Evolutionary conservation across 2,329 filamentous ascomycete genomes (phyloP), one percentile per base, ranked within the genome.

Genomic region (Epichloe amarillans): DNA sequence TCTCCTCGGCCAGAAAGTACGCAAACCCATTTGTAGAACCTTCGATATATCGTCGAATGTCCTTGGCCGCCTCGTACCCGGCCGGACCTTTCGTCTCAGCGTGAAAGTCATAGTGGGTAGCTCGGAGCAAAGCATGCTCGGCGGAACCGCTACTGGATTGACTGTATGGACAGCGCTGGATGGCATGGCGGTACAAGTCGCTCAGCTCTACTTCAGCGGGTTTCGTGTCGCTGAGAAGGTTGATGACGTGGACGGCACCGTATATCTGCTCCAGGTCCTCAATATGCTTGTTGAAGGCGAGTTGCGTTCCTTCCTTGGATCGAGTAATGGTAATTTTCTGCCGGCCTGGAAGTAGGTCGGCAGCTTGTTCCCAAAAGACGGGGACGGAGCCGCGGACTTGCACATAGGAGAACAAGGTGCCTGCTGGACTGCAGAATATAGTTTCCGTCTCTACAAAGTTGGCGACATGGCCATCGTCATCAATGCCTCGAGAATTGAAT

Each of bases 391-490:
- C 93, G 59, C 93, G 80, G 26, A 94, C 80, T 67, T 98, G 93
- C 2, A 84, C 88, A 66, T 96, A 98, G 0, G 93, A 97, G 64
- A 97, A 97, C 50, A 88, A 81, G 6, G 88, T 71, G 3, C 80
- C 79, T 1, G 81, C 79, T 1, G 86, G 86, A 58, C 84, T 84
- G 84, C 87, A 95, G 62, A 94, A 90, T 40, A 91, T 82, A 0
- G 89, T 95, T 68, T 98, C 93, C 0, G 89, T 93, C 67, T 98
- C 93, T n/a, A 97, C 93, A 67, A 95, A 98, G 66, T 98, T 98
- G 54, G 93, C 90, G 30, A 97, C 93, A 60, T 97, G 88, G 14
- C 93, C 93, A 62, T 97, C 89, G 64, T 98, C 93, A 62, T 98
- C 93, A 56, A 98, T 95, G 39, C 93, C 93, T 58, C 93, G 79